Percentiles rank a stretch among this genome's conserved stretches.
Evolutionary conservation across 345 rosid genomes (phyloP).

Genomic region (Lenwebbia sp.): DNA sequence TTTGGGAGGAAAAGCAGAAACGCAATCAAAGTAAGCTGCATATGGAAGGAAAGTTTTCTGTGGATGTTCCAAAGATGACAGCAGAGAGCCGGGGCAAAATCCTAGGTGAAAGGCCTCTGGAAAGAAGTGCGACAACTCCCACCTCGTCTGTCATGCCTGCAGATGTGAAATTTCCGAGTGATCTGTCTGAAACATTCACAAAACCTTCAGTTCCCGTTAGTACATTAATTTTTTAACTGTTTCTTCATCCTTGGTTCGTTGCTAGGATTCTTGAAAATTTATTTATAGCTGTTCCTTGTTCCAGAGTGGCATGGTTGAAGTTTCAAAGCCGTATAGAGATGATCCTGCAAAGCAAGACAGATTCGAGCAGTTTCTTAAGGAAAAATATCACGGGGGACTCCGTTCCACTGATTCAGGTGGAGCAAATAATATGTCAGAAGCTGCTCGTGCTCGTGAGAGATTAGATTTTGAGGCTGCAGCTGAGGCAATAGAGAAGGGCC

Average conservation of each 20-base stretch:
- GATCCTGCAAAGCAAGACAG: constrained; percentile 84
- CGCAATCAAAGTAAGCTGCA: constrained; percentile 35
- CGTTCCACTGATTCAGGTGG: constrained; percentile 44
- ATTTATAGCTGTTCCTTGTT: constrained; percentile 1
- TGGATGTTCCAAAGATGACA: constrained; percentile 48
- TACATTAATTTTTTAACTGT: constrained; percentile 3
- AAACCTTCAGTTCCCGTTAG: constrained; percentile 64
- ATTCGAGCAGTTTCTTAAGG: constrained; percentile 88
- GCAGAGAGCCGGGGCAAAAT: constrained; percentile 83
- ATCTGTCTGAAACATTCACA: constrained; percentile 84
- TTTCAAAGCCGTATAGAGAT: constrained; percentile 74
- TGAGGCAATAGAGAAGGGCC: constrained; percentile 78
- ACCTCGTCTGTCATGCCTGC: constrained; percentile 30
- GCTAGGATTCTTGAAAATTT: background rate
- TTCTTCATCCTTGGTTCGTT: background rate
- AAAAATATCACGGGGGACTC: constrained; percentile 86
- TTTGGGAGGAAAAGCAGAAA: constrained; percentile 89
- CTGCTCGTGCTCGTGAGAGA: constrained; percentile 91
- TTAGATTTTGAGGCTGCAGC: constrained; percentile 96
- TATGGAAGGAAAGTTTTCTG: constrained; percentile 43
- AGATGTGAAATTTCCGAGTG: constrained; percentile 46
- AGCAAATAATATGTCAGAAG: constrained; percentile 65
- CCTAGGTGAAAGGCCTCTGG: constrained; percentile 84
- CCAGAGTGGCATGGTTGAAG: constrained; percentile 51
- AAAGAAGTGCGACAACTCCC: constrained; percentile 45